A percentile compares a stretch with the other conserved stretches of the same genome.
phyloP scores from a whole-genome alignment of 1,139 yeast species.

The Pichia sp. region DNA sequence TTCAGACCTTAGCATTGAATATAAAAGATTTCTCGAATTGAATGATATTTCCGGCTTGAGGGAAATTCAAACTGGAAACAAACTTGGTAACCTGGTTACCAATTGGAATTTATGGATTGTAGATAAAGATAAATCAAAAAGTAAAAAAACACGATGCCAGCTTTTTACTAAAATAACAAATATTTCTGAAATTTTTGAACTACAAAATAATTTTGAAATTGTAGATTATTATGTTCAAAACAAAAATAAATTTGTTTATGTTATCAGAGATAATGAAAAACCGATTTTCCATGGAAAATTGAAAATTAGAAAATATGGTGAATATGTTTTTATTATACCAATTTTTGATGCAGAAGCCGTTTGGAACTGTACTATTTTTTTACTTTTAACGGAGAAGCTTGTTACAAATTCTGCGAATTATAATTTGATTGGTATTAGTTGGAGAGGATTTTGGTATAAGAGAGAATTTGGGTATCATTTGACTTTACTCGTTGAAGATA shows the following conservation, averaged over 20 bases:
- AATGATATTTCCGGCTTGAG: not conserved
- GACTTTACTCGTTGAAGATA: conserved; percentile 10
- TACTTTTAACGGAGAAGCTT: conserved; percentile 4
- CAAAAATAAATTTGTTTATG: not conserved
- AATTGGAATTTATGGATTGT: conserved; percentile 8
- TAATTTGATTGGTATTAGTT: conserved; percentile 6
- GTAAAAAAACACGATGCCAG: not conserved
- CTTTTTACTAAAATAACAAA: not conserved
- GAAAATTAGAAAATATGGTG: conserved; percentile 5
- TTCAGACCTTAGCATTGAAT: not conserved
- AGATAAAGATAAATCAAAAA: not conserved
- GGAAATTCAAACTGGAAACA: not conserved
- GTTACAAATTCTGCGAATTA: not conserved
- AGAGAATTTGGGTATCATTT: conserved; percentile 6
- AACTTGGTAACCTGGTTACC: not conserved
- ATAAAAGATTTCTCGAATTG: not conserved
- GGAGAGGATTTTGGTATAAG: conserved; percentile 4
- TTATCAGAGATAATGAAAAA: conserved; percentile 2
- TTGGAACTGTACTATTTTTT: conserved; percentile 4
- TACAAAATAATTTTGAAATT: not conserved
- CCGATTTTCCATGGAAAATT: conserved; percentile 10
- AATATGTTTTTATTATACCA: conserved; percentile 12
- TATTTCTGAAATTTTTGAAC: not conserved
- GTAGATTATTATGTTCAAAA: conserved; percentile 2
- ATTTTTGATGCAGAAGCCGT: not conserved